Conservation (phyloP, 78 protist genomes). For the Goniomonas avonlea region DNA sequence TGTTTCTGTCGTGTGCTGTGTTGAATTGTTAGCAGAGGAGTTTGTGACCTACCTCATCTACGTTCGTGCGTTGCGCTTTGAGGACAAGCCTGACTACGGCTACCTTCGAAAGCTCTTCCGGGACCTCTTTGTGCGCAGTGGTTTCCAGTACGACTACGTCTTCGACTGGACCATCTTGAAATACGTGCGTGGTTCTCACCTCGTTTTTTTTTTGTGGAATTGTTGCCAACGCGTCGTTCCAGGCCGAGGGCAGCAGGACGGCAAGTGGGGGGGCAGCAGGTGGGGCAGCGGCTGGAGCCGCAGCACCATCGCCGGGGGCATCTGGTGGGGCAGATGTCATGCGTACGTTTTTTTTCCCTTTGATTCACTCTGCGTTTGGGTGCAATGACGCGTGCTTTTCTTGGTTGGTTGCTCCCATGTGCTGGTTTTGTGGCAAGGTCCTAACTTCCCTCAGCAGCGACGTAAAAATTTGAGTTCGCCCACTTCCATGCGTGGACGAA, state of each 20-base stretch:
- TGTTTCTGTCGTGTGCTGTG: neutral
- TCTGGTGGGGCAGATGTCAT: too few species aligned
- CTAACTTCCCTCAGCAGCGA: too few species aligned
- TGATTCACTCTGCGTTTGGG: too few species aligned
- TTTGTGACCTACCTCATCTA: constrained; percentile 54
- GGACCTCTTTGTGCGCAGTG: constrained; percentile 52
- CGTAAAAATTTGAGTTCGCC: too few species aligned
- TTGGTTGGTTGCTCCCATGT: too few species aligned
- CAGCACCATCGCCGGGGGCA: too few species aligned
- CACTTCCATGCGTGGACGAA: too few species aligned
- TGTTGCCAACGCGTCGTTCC: neutral
- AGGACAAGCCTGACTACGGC: constrained; percentile 81
- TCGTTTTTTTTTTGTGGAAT: neutral
- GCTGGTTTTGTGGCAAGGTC: too few species aligned
- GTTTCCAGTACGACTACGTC: constrained; percentile 57
- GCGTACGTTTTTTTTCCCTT: too few species aligned
- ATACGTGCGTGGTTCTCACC: neutral
- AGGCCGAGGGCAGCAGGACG: neutral
- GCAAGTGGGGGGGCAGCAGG: neutral
- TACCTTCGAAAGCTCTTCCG: constrained; percentile 79
- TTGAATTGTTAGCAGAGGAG: constrained; percentile 45
- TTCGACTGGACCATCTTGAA: constrained; percentile 71
- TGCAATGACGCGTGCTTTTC: too few species aligned
- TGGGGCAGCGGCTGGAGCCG: neutral
- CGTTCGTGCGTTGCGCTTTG: constrained; percentile 52